Evolutionary conservation across 2,329 filamentous ascomycete species (phyloP).

Genomic region (Paraphoma chrysanthemicola): DNA sequence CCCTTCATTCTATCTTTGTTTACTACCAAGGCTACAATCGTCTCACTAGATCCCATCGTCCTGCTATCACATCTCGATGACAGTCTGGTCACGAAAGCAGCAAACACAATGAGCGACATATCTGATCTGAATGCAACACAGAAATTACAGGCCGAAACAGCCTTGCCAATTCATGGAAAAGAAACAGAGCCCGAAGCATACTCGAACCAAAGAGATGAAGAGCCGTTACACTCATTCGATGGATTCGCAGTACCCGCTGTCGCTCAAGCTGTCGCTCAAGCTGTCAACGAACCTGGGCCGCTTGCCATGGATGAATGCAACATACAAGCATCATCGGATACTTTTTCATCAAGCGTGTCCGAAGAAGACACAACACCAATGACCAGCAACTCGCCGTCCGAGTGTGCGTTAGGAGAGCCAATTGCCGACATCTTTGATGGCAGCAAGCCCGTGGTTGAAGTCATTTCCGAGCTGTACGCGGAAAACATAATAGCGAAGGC

Average conservation of each 20-base stretch:
- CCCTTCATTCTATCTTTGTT: too few relatives aligned
- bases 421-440: not conserved
- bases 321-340: not conserved
- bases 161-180: too few relatives aligned
- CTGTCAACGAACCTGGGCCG: not conserved
- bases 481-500: conserved; percentile 27
- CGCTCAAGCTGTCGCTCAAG: too few relatives aligned
- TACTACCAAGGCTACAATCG: too few relatives aligned
- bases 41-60: too few relatives aligned
- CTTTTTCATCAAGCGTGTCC: conserved; percentile 3
- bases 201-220: too few relatives aligned
- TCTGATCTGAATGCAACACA: too few relatives aligned
- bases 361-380: conserved; percentile 9
- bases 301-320: not conserved
- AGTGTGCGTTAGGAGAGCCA: conserved; percentile 1
- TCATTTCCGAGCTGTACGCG: conserved; percentile 16
- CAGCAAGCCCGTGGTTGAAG: not conserved
- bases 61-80: too few relatives aligned
- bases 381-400: conserved; percentile 19
- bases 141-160: too few relatives aligned
- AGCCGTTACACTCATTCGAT: not conserved
- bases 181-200: too few relatives aligned
- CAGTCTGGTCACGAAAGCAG: too few relatives aligned
- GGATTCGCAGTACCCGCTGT: not conserved
- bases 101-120: too few relatives aligned